Evolutionary conservation across 2,329 filamentous ascomycete genomes (phyloP).

Genomic region (Phaeosphaeriaceae sp.): DNA sequence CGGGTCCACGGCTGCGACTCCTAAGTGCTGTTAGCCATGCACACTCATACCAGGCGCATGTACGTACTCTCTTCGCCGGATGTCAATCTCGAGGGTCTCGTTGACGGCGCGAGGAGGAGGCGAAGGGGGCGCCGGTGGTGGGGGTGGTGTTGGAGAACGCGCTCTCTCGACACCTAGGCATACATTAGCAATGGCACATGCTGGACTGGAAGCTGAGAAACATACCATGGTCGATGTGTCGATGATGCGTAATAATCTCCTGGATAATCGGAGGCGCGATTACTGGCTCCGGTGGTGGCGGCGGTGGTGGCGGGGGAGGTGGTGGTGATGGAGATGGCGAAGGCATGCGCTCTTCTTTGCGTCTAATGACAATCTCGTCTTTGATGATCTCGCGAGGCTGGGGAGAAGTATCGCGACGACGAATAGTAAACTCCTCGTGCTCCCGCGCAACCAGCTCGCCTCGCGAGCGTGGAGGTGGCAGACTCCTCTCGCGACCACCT

Average conservation of each 20-base stretch:
- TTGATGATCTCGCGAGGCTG: slow-evolving; percentile 46
- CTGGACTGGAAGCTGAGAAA: slow-evolving; percentile 6
- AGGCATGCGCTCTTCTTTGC: slow-evolving; percentile 55
- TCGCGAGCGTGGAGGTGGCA: slow-evolving; percentile 43
- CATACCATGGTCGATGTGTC: slow-evolving; percentile 85
- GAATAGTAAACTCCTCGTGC: slow-evolving; percentile 51
- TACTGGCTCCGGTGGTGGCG: slow-evolving; percentile 66
- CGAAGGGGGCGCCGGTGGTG: slow-evolving; percentile 52
- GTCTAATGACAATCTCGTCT: slow-evolving; percentile 53
- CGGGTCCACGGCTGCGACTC: slow-evolving; percentile 52
- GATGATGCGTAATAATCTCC: slow-evolving; percentile 88
- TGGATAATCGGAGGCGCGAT: slow-evolving; percentile 82
- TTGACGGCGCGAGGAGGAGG: slow-evolving; percentile 58
- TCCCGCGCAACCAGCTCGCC: slow-evolving; percentile 49
- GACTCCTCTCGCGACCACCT: slow-evolving; percentile 43
- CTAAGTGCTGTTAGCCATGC: slow-evolving; percentile 19
- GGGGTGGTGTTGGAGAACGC: slow-evolving; percentile 58
- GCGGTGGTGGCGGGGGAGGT: slow-evolving; percentile 54
- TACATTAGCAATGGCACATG: slow-evolving; percentile 11
- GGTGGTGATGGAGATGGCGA: slow-evolving; percentile 58
- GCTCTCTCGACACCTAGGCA: slow-evolving; percentile 54
- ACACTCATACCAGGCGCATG: neutral
- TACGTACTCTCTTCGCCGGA: slow-evolving; percentile 58
- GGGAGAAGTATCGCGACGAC: slow-evolving; percentile 46
- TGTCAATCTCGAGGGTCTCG: slow-evolving; percentile 63